Evolutionary conservation across 768 basidiomycete species (phyloP), one percentile per base, ranked within the genome.

Genomic region (Collybia mongolica): DNA sequence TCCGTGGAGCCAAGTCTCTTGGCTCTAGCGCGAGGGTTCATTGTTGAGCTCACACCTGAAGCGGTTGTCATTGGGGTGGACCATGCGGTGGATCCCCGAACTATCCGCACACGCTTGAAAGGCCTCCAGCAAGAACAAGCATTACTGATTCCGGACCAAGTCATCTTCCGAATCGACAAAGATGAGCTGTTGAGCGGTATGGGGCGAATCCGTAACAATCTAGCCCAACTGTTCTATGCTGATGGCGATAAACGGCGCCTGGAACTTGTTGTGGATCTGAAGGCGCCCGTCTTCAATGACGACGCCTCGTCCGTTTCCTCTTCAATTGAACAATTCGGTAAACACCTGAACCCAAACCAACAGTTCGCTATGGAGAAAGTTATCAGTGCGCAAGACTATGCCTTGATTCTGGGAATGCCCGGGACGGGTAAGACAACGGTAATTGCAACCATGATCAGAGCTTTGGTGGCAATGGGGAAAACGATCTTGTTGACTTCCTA

Each of bases 351-450:
- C 59, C 55, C 66, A 0, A 84, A 83, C 48, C 97, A 99, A 69
- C 71, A 59, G 57, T 64, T 65, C 6, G 96, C 95, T 1, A 77
- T 96, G 65, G 66, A 69, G 18, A 88, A 84, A 58, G 90, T 88
- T 2, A 64, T 98, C 20, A 70, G 76, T 5, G 93, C 97, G 1
- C 72, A 81, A 50, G 94, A 99, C 65, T 99, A 98, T 63, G 88
- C 95, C 1, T 70, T 98, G 49, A 81, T 99, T 22, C 75, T 98
- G 6, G 97, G 97, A 14, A 98, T 98, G 97, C 97, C 97, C 6
- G 97, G 97, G 0, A 98, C 96, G 3, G 96, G 97, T 6, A 99
- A 99, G 70, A 97, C 96, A 38, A 96, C 93, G 1, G 89, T 97
- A 3, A 89, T 97, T 53, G 92, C 90, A 1, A 86, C 91, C 26